A percentile compares a stretch with the other conserved stretches of the same genome.
Conservation (phyloP, 75 land plant genomes). For the Picea glauca region DNA sequence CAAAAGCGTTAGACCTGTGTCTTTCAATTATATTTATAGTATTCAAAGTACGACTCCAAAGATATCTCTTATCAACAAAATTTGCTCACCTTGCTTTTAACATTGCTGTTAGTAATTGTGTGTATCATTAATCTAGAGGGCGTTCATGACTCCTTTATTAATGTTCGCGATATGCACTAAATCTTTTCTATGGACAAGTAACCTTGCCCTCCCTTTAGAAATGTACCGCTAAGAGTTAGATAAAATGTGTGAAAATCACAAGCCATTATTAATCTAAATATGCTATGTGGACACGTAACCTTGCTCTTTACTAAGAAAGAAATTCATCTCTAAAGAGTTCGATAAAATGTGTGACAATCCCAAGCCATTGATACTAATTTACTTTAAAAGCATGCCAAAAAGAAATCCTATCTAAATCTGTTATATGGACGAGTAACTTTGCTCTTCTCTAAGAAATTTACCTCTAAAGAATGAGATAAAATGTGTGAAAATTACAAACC, state of each 20-base stretch:
- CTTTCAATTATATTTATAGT: background rate
- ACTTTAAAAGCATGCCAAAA: background rate
- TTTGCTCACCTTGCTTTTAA: background rate
- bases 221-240: background rate
- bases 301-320: too few relatives aligned
- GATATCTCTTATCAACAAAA: background rate
- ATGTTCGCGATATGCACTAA: background rate
- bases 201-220: background rate
- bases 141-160: background rate
- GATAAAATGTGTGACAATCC: too few relatives aligned
- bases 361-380: background rate
- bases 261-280: too few relatives aligned
- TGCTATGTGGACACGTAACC: too few relatives aligned
- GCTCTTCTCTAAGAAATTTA: too few relatives aligned
- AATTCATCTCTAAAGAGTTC: too few relatives aligned
- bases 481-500: too few relatives aligned
- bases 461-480: too few relatives aligned
- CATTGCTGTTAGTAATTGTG: background rate
- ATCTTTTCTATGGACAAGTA: background rate
- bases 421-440: too few relatives aligned
- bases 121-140: background rate
- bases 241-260: background rate
- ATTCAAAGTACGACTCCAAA: background rate
- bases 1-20: background rate
- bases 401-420: too few relatives aligned